phyloP scores from a whole-genome alignment of 2,329 filamentous ascomycete genomes.

The Hortaea werneckii region DNA sequence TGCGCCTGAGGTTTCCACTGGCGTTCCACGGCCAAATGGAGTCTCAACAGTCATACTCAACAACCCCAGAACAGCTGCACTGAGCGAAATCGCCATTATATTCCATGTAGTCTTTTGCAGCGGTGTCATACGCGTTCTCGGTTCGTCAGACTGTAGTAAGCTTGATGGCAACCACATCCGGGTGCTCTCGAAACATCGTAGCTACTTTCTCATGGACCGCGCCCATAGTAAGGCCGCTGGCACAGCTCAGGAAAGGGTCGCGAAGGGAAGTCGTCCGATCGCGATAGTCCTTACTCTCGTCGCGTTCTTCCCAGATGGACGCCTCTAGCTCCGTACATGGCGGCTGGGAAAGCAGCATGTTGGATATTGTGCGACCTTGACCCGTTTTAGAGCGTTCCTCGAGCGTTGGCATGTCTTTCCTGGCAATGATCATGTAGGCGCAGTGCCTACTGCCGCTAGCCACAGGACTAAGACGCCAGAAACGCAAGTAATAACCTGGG shows the following conservation, averaged over 20 bases:
- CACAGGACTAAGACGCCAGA: constrained; percentile 10
- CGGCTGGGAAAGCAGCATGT: constrained; percentile 16
- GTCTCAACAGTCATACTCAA: not conserved
- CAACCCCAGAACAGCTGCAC: too few relatives aligned
- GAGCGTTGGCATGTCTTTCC: constrained; percentile 9
- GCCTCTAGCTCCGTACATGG: constrained; percentile 12
- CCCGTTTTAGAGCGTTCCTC: constrained; percentile 1
- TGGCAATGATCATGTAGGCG: constrained; percentile 14
- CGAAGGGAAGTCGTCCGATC: constrained; percentile 10
- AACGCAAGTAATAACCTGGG: constrained; percentile 14
- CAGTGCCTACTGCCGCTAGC: constrained; percentile 8
- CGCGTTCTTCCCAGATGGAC: constrained; percentile 15
- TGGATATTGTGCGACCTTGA: constrained; percentile 8
- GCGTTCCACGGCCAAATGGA: not conserved
- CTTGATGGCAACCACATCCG: constrained; percentile 15
- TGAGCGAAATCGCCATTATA: too few relatives aligned
- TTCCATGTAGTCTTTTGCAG: too few relatives aligned
- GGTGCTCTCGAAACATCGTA: constrained; percentile 14
- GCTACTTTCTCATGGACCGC: constrained; percentile 9
- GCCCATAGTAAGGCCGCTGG: constrained; percentile 12
- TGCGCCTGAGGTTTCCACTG: too few relatives aligned
- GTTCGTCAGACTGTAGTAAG: constrained; percentile 12
- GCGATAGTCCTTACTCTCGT: constrained; percentile 16
- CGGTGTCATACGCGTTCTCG: not conserved
- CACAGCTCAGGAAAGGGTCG: constrained; percentile 9